These are phyloP conservation scores for Discostella pseudostelligera DNA, from an alignment of 108 stramenopile species.

Conservation along the genomic window DNA sequence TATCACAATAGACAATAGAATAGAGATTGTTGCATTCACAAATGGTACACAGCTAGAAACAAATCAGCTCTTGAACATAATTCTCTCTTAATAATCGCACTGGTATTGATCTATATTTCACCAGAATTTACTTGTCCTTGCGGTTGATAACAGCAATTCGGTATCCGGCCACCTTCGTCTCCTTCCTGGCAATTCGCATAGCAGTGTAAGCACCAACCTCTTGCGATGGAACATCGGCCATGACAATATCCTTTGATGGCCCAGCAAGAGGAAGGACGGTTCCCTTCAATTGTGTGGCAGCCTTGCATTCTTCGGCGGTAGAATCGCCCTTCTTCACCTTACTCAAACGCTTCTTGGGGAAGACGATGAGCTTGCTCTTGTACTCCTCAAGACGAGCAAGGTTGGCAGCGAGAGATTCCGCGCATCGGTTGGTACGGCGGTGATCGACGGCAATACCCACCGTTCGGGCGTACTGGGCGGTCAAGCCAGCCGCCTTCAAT, in stretches of 20 bases:
- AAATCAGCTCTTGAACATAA: too few relatives aligned
- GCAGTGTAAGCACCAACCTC: conserved; percentile 70
- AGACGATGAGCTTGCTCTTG: conserved; percentile 91
- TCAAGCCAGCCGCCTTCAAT: conserved; percentile 93
- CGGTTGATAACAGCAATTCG: conserved; percentile 68
- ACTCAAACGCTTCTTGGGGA: conserved; percentile 77
- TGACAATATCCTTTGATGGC: conserved; percentile 63
- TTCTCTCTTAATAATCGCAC: too few relatives aligned
- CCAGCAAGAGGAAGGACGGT: conserved; percentile 78
- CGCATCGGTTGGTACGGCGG: conserved; percentile 89
- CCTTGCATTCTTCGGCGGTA: conserved; percentile 60
- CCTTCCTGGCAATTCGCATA: conserved; percentile 78
- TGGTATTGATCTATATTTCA: too few relatives aligned
- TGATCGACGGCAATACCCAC: conserved; percentile 97
- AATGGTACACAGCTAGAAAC: too few relatives aligned
- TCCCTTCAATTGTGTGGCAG: conserved; percentile 71
- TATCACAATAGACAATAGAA: too few relatives aligned
- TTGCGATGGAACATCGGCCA: conserved; percentile 85
- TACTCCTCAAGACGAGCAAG: conserved; percentile 95
- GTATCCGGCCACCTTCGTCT: conserved; percentile 83
- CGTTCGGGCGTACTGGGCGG: conserved; percentile 82
- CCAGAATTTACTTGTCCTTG: conserved; percentile 75
- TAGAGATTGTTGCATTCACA: too few relatives aligned
- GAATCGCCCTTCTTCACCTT: conserved; percentile 80
- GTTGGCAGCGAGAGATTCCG: conserved; percentile 84